Base-by-base conservation (phyloP, 495 filamentous ascomycete genomes). In the Penicillium manginii region DNA sequence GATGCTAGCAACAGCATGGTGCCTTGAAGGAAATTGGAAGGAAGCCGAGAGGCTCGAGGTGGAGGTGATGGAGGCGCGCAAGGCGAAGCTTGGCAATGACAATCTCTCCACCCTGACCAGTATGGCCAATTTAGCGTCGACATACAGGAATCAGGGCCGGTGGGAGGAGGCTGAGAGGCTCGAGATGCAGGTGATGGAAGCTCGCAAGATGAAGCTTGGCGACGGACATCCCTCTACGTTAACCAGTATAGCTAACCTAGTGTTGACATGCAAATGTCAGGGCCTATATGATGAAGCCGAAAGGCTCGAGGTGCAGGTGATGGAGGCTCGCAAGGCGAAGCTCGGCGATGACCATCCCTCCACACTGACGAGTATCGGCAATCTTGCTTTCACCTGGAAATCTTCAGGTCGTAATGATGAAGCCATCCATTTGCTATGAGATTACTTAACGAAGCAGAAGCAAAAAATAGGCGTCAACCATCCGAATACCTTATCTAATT, bases 331-430 rank as follows among this genome's bases (percentile, higher is more conserved):
- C 8, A 40, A 42, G 33, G 5, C 3, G 15, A 31, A 12, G n/a
- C 46, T 59, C 26, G 35, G 57, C 17, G 22, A 43, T 0, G 46
- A 54, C 11, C 51, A 54, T 17, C 57, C 57, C 14, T 31, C 29
- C n/a, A 59, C 51, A 22, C 26, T 59, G 45, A 42, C 10, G 18
- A 59, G 42, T 22, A 54, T 50, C 18, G 18, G 3, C 2, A 57
- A 29, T 14, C 23, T 48, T 33, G n/a, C n/a, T n/a, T n/a, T n/a
- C n/a, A n/a, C n/a, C n/a, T n/a, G n/a, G n/a, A n/a, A n/a, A n/a
- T n/a, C n/a, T n/a, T n/a, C n/a, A n/a, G n/a, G n/a, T n/a, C n/a
- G n/a, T n/a, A n/a, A n/a, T n/a, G n/a, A n/a, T n/a, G n/a, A n/a
- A n/a, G n/a, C n/a, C n/a, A n/a, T n/a, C n/a, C n/a, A n/a, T n/a